These are phyloP conservation scores for Penicillium maclennaniae DNA, from an alignment of 495 filamentous ascomycete species.

Conservation along the genomic window DNA sequence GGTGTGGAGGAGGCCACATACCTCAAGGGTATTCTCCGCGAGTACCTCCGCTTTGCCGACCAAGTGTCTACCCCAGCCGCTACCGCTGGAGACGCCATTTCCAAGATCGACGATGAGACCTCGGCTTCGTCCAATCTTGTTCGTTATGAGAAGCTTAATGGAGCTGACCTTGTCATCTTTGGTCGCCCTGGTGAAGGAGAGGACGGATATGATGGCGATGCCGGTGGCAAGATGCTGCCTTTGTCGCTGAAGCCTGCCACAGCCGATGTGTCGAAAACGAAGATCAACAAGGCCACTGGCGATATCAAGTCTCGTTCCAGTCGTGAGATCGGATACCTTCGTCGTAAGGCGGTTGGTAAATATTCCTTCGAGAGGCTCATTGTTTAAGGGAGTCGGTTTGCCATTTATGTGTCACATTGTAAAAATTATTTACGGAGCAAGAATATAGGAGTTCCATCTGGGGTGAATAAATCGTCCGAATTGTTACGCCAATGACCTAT, in stretches of 20 bases:
- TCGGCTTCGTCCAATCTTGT: conserved; percentile 22
- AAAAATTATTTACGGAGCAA: conserved; percentile 17
- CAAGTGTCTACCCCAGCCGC: conserved; percentile 27
- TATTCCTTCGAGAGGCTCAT: conserved; percentile 75
- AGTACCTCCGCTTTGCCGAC: conserved; percentile 64
- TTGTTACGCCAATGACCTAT: background rate
- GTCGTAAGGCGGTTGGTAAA: conserved; percentile 66
- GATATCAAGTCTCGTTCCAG: conserved; percentile 59
- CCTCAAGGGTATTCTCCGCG: conserved; percentile 62
- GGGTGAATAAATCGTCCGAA: conserved; percentile 3
- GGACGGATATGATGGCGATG: conserved; percentile 34
- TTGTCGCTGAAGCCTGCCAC: conserved; percentile 67
- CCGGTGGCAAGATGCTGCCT: conserved; percentile 48
- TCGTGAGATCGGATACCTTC: conserved; percentile 68
- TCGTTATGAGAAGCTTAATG: conserved; percentile 41
- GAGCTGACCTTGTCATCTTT: conserved; percentile 41
- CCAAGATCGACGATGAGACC: conserved; percentile 12
- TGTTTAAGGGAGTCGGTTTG: conserved; percentile 36
- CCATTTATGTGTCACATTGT: conserved; percentile 23
- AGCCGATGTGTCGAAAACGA: conserved; percentile 53
- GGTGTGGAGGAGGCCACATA: conserved; percentile 71
- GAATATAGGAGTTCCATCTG: conserved; percentile 22
- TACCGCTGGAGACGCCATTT: conserved; percentile 4
- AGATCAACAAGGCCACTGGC: conserved; percentile 41
- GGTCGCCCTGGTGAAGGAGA: conserved; percentile 29